Evolutionary conservation across 768 basidiomycete species (phyloP).

Genomic region (Russula lepida): DNA sequence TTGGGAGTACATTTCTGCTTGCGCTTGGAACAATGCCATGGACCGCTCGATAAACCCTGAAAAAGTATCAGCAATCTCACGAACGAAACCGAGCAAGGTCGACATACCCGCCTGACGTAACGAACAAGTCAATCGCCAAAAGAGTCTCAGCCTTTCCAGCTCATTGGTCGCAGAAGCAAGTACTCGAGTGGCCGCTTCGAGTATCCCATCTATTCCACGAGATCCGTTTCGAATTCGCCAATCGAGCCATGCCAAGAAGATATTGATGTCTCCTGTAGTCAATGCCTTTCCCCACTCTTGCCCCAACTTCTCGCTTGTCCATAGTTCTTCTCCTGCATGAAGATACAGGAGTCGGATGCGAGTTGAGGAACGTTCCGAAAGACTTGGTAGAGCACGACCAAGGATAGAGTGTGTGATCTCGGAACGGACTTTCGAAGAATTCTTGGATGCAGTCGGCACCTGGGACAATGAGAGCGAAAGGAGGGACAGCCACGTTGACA

Average conservation of each 20-base stretch:
- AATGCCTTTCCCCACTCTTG: constrained; percentile 68
- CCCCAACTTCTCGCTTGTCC: constrained; percentile 45
- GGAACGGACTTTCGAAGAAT: constrained; percentile 55
- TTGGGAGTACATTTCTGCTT: constrained; percentile 66
- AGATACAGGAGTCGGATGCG: constrained; percentile 55
- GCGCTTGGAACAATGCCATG: constrained; percentile 72
- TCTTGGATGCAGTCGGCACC: constrained; percentile 56
- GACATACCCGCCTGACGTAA: constrained; percentile 58
- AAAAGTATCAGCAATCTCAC: background rate
- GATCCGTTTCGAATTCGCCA: constrained; percentile 51
- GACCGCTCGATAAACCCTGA: constrained; percentile 68
- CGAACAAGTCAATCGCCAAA: constrained; percentile 62
- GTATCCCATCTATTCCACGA: constrained; percentile 43
- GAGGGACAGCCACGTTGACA: constrained; percentile 54
- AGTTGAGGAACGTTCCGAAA: constrained; percentile 45
- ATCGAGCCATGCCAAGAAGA: constrained; percentile 77
- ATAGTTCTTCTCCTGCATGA: constrained; percentile 63
- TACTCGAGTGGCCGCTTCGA: constrained; percentile 44
- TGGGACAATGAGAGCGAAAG: constrained; percentile 54
- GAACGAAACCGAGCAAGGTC: constrained; percentile 1
- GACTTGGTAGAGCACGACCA: constrained; percentile 49
- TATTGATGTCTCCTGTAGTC: constrained; percentile 40
- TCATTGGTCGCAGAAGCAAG: constrained; percentile 40
- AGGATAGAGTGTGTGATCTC: constrained; percentile 67
- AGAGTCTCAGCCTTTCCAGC: constrained; percentile 45